phyloP scores from a whole-genome alignment of 1,284 basidiomycete genomes.

The Cryptococcus hybrid region DNA sequence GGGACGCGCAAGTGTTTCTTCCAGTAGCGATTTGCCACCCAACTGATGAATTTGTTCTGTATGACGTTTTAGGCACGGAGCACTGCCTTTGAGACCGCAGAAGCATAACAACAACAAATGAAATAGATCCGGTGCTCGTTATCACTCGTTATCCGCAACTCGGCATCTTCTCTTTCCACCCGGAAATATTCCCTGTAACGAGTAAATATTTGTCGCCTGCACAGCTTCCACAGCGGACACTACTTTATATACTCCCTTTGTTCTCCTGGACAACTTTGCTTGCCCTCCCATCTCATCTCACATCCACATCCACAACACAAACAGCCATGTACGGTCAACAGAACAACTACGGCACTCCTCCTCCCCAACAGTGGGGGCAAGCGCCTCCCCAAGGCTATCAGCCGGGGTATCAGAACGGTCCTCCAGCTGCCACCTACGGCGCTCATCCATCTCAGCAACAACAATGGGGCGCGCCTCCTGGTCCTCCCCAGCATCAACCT shows the following conservation, averaged over 20 bases:
- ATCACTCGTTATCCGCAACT: too few relatives aligned
- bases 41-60: too few relatives aligned
- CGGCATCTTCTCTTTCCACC: neutral
- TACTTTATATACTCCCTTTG: neutral
- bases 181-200: neutral
- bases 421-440: neutral
- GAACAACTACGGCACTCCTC: constrained; percentile 8
- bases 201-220: too few relatives aligned
- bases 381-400: constrained; percentile 5
- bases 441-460: neutral
- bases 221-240: neutral
- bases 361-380: constrained; percentile 12
- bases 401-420: constrained; percentile 2
- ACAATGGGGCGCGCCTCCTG: neutral
- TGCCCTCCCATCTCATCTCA: neutral
- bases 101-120: too few relatives aligned
- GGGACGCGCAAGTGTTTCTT: too few relatives aligned
- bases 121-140: too few relatives aligned
- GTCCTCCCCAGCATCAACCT: constrained; percentile 6
- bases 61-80: too few relatives aligned
- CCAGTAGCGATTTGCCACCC: too few relatives aligned
- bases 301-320: neutral
- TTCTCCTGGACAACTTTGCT: neutral
- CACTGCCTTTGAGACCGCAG: too few relatives aligned
- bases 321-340: constrained; percentile 8